Conservation (phyloP, 495 filamentous ascomycete genomes). For the Cudoniella acicularis region DNA sequence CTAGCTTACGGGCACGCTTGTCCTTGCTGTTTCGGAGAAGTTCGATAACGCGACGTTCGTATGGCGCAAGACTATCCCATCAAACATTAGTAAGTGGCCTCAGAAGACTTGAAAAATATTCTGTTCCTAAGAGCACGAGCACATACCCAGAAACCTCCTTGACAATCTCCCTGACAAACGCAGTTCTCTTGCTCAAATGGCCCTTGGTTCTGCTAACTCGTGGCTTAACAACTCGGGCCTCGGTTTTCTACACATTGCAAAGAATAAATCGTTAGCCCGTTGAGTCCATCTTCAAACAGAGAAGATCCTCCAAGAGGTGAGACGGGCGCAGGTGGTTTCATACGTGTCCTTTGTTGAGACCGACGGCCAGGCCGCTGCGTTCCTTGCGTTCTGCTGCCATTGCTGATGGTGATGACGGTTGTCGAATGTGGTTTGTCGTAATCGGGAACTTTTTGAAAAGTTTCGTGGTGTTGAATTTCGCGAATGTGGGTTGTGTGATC, state of each 20-base stretch:
- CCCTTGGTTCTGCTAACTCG: conserved; percentile 88
- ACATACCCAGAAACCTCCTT: conserved; percentile 88
- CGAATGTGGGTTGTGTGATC: conserved; percentile 9
- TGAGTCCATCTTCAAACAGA: conserved; percentile 41
- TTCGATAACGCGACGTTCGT: conserved; percentile 98
- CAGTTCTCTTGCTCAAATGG: conserved; percentile 84
- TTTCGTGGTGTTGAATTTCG: conserved; percentile 11
- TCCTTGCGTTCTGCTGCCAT: conserved; percentile 55
- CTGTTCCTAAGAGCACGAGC: background rate
- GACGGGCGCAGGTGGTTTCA: conserved; percentile 42
- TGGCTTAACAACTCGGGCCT: conserved; percentile 77
- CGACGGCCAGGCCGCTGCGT: conserved; percentile 73
- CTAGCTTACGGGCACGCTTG: conserved; percentile 97
- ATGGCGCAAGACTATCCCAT: conserved; percentile 74
- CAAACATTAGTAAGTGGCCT: conserved; percentile 14
- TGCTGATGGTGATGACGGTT: conserved; percentile 28
- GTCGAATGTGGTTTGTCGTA: conserved; percentile 18
- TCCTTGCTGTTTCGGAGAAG: conserved; percentile 97
- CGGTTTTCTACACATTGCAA: conserved; percentile 74
- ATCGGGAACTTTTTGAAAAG: conserved; percentile 4
- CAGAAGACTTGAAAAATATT: background rate
- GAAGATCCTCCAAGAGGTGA: conserved; percentile 63
- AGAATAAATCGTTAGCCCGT: conserved; percentile 35
- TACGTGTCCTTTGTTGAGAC: conserved; percentile 90
- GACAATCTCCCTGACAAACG: conserved; percentile 90